Percentiles rank a stretch among this genome's conserved stretches.
Evolutionary conservation across 1,284 basidiomycete genomes (phyloP).

Genomic region (Boletus sp.): DNA sequence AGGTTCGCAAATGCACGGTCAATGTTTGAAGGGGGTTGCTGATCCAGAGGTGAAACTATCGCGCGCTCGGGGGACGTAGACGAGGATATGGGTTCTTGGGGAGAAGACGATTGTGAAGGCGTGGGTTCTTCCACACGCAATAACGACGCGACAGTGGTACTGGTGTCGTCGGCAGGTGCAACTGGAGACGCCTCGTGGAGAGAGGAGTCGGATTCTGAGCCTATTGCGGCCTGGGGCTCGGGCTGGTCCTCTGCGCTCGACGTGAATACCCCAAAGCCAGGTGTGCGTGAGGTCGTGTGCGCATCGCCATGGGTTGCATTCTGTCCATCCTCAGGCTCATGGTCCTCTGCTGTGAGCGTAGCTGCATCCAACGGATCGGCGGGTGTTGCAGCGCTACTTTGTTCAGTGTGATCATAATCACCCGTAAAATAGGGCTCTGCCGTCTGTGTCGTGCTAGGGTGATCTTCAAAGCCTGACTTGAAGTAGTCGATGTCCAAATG

Average conservation of each 20-base stretch:
- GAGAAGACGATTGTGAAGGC: conserved; percentile 20
- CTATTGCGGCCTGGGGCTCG: conserved; percentile 12
- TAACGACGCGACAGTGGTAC: conserved; percentile 6
- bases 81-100: conserved; percentile 31
- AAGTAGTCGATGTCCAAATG: conserved; percentile 36
- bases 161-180: conserved; percentile 17
- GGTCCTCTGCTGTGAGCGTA: conserved; percentile 38
- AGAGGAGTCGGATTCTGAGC: conserved; percentile 20
- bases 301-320: conserved; percentile 27
- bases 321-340: conserved; percentile 47
- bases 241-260: conserved; percentile 22
- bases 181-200: conserved; percentile 5
- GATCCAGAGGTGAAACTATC: conserved; percentile 60
- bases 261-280: conserved; percentile 35
- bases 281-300: conserved; percentile 24
- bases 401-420: conserved; percentile 23
- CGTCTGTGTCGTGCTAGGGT: conserved; percentile 31
- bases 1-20: conserved; percentile 61
- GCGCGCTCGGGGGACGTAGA: conserved; percentile 34
- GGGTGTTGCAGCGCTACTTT: conserved; percentile 22
- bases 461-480: conserved; percentile 42
- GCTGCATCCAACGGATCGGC: conserved; percentile 52
- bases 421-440: conserved; percentile 28
- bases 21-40: conserved; percentile 39
- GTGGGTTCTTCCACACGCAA: conserved; percentile 17